Base-by-base conservation (phyloP, 2,329 filamentous ascomycete species). In the Ophiostoma quercus region DNA sequence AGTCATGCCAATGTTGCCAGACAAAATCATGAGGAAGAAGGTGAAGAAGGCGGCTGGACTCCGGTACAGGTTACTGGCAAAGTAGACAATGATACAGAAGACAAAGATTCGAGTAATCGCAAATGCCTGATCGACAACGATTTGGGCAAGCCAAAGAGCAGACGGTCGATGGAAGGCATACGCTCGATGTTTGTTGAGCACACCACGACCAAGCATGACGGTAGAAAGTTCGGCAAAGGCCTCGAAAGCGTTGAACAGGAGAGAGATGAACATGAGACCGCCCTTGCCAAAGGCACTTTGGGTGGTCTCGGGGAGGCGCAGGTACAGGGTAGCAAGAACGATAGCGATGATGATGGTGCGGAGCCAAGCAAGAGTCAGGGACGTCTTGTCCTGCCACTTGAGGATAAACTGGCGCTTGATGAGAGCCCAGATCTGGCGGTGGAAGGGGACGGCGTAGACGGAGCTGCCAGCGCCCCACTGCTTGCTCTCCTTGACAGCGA, bases 191-290 rank as follows among this genome's bases (percentile, higher is more conserved):
- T 95, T 96, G 77, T 93, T 92, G 71, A 96, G 85, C 51, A 96
- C 90, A 0, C 88, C 84, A 9, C 92, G 85, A 90, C 72, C 72
- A 4, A 71, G 37, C 90, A 95, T 94, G 1, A 90, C 90, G 12
- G 85, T 84, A 0, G 85, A 90, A 0, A 96, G 80, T 77, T 96
- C 92, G 0, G 89, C 87, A 76, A 95, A 94, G 32, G 92, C 91
- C 76, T 92, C 89, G 79, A 96, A 94, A n/a, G 90, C 90, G 77
- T 94, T 94, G 84, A 94, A 94, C 4, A 96, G 80, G 1, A 96
- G 84, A 29, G 90, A 83, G 69, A 93, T 87, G 80, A 96, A 96
- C 67, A 96, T 82, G 1, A 94, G 85, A 81, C 92, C 92, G 73
- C 92, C 92, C 77, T 92, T 88, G 74, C 89, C 91, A 79, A 95